A percentile compares a stretch with the other conserved stretches of the same genome.
Conservation (phyloP, 2,329 filamentous ascomycete species). For the Parafenestella ontariensis region DNA sequence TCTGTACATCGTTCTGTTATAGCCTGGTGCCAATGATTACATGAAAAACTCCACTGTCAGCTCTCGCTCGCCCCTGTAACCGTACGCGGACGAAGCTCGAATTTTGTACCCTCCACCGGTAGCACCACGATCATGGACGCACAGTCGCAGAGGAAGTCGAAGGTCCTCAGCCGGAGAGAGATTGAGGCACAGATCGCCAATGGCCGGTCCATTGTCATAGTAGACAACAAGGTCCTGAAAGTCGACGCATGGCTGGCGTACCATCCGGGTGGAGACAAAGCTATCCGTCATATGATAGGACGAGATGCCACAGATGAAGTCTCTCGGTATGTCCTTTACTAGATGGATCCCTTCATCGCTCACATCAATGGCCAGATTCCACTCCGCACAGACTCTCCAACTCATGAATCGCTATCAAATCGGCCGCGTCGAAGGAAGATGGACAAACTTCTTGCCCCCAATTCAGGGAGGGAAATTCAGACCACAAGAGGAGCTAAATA, state of each 20-base stretch:
- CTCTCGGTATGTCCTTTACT: constrained; percentile 70
- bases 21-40: constrained; percentile 1
- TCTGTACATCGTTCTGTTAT: background rate
- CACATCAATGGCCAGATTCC: constrained; percentile 64
- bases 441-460: constrained; percentile 88
- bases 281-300: constrained; percentile 92
- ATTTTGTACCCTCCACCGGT: background rate
- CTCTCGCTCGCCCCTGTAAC: background rate
- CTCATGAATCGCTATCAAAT: constrained; percentile 85
- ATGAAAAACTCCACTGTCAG: constrained; percentile 1
- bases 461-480: constrained; percentile 88
- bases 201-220: constrained; percentile 79
- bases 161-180: constrained; percentile 65
- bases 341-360: background rate
- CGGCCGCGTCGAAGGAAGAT: constrained; percentile 78
- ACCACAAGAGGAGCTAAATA: constrained; percentile 52
- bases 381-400: constrained; percentile 77
- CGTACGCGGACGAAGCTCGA: background rate
- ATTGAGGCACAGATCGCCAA: constrained; percentile 85
- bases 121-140: constrained; percentile 34
- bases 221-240: constrained; percentile 82
- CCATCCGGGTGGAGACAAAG: constrained; percentile 90
- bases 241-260: constrained; percentile 87
- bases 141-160: constrained; percentile 52
- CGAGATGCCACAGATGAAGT: constrained; percentile 95